These are phyloP conservation scores for Purshia tridentata DNA, from an alignment of 306 rosid genomes.

Conservation along the genomic window DNA sequence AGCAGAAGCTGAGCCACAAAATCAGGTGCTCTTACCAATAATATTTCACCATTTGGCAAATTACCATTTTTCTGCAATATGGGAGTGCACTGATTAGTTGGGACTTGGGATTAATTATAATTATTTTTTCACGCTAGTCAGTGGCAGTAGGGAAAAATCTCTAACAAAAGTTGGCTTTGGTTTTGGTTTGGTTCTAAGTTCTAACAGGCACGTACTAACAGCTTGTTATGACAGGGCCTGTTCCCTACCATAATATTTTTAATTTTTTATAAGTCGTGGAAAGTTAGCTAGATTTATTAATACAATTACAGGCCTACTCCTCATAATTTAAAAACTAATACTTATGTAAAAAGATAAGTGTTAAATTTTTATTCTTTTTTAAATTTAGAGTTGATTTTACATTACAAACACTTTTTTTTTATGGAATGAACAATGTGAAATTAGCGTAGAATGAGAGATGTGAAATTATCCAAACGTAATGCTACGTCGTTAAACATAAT, in stretches of 20 bases:
- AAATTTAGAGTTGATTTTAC: too few relatives aligned
- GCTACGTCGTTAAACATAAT: too few relatives aligned
- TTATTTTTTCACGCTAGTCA: background rate
- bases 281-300: background rate
- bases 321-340: background rate
- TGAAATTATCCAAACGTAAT: too few relatives aligned
- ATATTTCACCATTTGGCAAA: background rate
- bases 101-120: background rate
- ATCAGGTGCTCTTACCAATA: too few relatives aligned
- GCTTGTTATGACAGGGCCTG: constrained; percentile 28
- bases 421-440: too few relatives aligned
- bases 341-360: too few relatives aligned
- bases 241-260: constrained; percentile 8
- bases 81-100: constrained; percentile 1
- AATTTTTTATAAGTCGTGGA: background rate
- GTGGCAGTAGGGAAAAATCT: background rate
- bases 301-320: background rate
- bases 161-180: background rate
- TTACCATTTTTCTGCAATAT: background rate
- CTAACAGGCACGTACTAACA: constrained; percentile 8
- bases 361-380: too few relatives aligned
- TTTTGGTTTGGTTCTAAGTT: background rate
- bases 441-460: too few relatives aligned
- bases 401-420: too few relatives aligned
- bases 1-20: too few relatives aligned